phyloP scores from a whole-genome alignment of 1,139 yeast genomes.

The Petasospora fabianii region DNA sequence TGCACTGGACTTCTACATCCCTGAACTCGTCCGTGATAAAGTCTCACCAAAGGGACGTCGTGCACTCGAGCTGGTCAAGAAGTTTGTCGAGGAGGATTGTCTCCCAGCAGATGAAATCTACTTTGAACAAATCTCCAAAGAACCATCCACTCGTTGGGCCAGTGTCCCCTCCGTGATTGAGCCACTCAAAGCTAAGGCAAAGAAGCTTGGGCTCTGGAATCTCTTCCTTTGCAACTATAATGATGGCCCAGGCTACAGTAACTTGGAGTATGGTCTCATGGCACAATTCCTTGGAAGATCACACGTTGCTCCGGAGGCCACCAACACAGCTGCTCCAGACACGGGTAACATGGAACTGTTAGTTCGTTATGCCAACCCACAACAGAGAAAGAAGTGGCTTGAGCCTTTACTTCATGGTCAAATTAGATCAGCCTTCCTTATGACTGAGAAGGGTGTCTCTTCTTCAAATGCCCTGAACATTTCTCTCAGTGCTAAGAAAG shows the following conservation, averaged over 20 bases:
- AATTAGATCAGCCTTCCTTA: constrained; percentile 63
- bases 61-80: constrained; percentile 45
- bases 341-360: constrained; percentile 75
- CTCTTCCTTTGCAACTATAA: constrained; percentile 53
- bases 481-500: constrained; percentile 42
- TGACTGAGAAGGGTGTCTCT: constrained; percentile 67
- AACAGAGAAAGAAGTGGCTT: constrained; percentile 53
- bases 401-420: constrained; percentile 55
- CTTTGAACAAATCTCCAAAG: constrained; percentile 37
- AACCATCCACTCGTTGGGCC: constrained; percentile 47
- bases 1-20: constrained; percentile 30
- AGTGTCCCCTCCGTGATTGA: constrained; percentile 49
- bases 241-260: constrained; percentile 63
- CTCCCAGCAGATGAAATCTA: constrained; percentile 54
- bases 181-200: constrained; percentile 52
- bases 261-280: constrained; percentile 68
- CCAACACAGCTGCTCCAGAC: constrained; percentile 66
- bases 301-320: constrained; percentile 56
- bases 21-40: constrained; percentile 35
- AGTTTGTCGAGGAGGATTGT: constrained; percentile 58
- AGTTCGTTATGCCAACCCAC: constrained; percentile 53
- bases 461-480: constrained; percentile 69
- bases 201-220: constrained; percentile 60
- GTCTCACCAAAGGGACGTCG: constrained; percentile 50
- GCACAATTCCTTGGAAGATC: constrained; percentile 64